Evolutionary conservation across 495 filamentous ascomycete genomes (phyloP), one percentile per base, ranked within the genome.

Genomic region (Pyronema omphalodes): DNA sequence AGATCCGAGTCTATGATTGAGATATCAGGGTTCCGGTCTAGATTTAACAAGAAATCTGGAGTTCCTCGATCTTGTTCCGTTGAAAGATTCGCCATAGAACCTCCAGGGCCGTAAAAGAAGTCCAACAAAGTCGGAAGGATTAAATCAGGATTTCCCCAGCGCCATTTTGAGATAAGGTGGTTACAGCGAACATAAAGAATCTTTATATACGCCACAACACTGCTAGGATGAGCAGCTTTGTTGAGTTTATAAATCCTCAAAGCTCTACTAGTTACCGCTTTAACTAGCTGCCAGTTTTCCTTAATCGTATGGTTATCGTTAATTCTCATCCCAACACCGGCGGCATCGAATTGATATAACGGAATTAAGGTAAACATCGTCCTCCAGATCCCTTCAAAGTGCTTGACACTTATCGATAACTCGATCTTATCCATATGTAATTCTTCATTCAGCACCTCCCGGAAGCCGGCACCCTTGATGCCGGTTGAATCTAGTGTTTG

Each of bases 101-200:
- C 23, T 23, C 75, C 75, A 55, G 82, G 82, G 3, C 74, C 79
- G 3, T 83, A 86, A 58, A 94, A 96, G 64, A 94, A 94, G 65
- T 94, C 86, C 59, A 93, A 98, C 4, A 94, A 73, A 0, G 73
- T 77, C 15, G 82, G 82, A 40, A 98, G 76, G 33, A 94, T 78
- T 9, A 74, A 66, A 50, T 84, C 84, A 66, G 83, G 88, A 60
- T 78, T 80, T 55, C 74, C 72, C 91, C 91, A 96, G 3, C 84
- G 82, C 91, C 91, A 98, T 54, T 71, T 69, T 43, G 77, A 73
- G 40, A 93, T 81, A 34, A 98, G 74, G 59, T 76, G 73, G 61
- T 88, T 79, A 63, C 88, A 94, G 51, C 91, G 74, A 9, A 75
- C 75, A 29, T 94, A 76, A 5, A 83, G 62, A 6, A 78, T 74